Percentiles rank a stretch among this genome's conserved stretches.
Evolutionary conservation across 371 early-diverging fungal genomes (phyloP).

Genomic region (Rhizopus microsporus): DNA sequence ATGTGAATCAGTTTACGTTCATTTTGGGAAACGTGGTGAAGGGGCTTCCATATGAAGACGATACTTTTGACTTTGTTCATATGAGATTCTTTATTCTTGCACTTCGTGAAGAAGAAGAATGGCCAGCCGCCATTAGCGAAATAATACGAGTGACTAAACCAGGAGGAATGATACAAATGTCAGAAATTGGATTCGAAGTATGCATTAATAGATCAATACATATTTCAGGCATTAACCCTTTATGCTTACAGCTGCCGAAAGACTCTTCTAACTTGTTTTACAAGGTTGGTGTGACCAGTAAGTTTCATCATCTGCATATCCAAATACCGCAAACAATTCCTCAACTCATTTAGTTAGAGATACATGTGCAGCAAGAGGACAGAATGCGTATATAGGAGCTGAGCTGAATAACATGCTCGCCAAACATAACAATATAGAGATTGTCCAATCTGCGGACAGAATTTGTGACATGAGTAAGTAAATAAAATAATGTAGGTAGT

Average conservation of each 20-base stretch:
- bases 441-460: neutral
- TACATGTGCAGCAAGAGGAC: neutral
- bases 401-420: neutral
- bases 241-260: neutral
- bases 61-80: slow-evolving; percentile 36
- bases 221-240: too few relatives aligned
- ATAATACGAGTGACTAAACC: slow-evolving; percentile 54
- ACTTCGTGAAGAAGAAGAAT: slow-evolving; percentile 38
- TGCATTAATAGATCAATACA: too few relatives aligned
- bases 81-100: slow-evolving; percentile 48
- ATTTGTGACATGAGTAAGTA: neutral
- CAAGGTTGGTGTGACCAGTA: neutral
- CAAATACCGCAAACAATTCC: neutral
- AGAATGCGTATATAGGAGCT: neutral
- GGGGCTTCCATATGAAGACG: slow-evolving; percentile 16
- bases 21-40: slow-evolving; percentile 27
- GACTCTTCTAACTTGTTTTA: neutral
- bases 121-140: slow-evolving; percentile 33
- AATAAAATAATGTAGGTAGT: neutral
- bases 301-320: too few relatives aligned
- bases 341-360: neutral
- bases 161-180: slow-evolving; percentile 43
- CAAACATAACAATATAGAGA: neutral
- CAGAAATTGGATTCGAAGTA: slow-evolving; percentile 27
- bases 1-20: slow-evolving; percentile 15